A percentile compares a stretch with the other conserved stretches of the same genome.
These are phyloP conservation scores for Annulohypoxylon nitens DNA, from an alignment of 495 filamentous ascomycete genomes.

Conservation along the genomic window DNA sequence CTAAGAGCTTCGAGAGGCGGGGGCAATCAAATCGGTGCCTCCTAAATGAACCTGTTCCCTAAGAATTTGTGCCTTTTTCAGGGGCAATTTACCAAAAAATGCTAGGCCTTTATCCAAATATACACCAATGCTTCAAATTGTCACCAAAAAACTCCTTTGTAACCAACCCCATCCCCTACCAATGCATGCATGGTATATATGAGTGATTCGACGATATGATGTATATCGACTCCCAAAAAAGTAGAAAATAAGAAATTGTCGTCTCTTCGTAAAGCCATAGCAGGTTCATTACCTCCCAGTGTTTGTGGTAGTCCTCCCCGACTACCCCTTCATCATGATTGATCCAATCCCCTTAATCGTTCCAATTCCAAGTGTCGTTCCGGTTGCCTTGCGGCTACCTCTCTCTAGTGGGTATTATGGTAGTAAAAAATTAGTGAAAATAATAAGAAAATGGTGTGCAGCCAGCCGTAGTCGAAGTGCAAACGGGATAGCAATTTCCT, in stretches of 20 bases:
- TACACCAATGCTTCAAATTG: conserved; percentile 40
- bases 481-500: conserved; percentile 50
- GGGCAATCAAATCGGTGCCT: conserved; percentile 52
- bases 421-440: conserved; percentile 17
- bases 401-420: conserved; percentile 49
- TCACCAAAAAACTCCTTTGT: conserved; percentile 43
- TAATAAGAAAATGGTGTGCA: conserved; percentile 36
- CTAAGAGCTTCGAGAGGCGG: conserved; percentile 41
- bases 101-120: conserved; percentile 44
- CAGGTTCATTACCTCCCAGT: conserved; percentile 50
- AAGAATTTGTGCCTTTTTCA: conserved; percentile 20
- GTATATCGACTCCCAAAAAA: conserved; percentile 34
- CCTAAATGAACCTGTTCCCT: conserved; percentile 41
- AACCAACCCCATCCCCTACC: conserved; percentile 17
- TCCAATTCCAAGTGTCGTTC: conserved; percentile 53
- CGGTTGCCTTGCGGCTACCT: conserved; percentile 55
- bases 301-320: conserved; percentile 30
- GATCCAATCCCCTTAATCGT: conserved; percentile 35
- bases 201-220: conserved; percentile 39
- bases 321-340: conserved; percentile 40
- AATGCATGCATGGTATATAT: conserved; percentile 55
- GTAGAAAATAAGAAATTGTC: conserved; percentile 43
- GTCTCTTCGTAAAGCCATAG: conserved; percentile 51
- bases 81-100: conserved; percentile 24
- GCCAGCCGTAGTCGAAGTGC: conserved; percentile 36